A percentile compares a stretch with the other conserved stretches of the same genome.
Evolutionary conservation across 352 stramenopile genomes (phyloP).

Genomic region (Aphanomyces cochlioides): DNA sequence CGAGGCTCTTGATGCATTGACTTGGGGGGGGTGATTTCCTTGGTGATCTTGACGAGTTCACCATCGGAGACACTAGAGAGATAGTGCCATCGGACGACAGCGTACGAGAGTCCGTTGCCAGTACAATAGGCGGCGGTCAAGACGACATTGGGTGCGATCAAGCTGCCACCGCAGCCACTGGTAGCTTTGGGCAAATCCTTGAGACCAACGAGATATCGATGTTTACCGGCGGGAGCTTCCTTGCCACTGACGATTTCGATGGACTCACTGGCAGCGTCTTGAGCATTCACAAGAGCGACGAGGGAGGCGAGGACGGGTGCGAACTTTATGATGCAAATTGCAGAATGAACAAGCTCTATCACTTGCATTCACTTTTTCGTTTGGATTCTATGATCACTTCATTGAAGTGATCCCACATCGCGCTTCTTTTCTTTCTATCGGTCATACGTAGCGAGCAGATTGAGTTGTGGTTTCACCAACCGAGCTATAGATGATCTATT

Average conservation of each 20-base stretch:
- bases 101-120: constrained; percentile 34
- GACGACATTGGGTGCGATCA: constrained; percentile 61
- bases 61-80: constrained; percentile 40
- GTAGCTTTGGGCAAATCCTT: constrained; percentile 37
- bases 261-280: not conserved
- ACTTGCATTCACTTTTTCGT: too few relatives aligned
- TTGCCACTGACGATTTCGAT: constrained; percentile 8
- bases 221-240: constrained; percentile 31
- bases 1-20: too few relatives aligned
- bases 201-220: constrained; percentile 47
- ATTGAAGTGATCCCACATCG: too few relatives aligned
- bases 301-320: not conserved
- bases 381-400: too few relatives aligned
- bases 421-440: too few relatives aligned
- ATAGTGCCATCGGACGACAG: constrained; percentile 53
- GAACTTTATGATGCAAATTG: not conserved
- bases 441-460: too few relatives aligned
- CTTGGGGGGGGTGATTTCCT: too few relatives aligned
- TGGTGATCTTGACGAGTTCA: constrained; percentile 49
- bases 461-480: too few relatives aligned
- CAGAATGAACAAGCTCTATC: too few relatives aligned
- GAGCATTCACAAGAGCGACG: not conserved
- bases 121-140: constrained; percentile 59
- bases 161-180: constrained; percentile 55
- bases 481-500: too few relatives aligned